Conservation (phyloP, 306 rosid genomes). For the Corylus americana region DNA sequence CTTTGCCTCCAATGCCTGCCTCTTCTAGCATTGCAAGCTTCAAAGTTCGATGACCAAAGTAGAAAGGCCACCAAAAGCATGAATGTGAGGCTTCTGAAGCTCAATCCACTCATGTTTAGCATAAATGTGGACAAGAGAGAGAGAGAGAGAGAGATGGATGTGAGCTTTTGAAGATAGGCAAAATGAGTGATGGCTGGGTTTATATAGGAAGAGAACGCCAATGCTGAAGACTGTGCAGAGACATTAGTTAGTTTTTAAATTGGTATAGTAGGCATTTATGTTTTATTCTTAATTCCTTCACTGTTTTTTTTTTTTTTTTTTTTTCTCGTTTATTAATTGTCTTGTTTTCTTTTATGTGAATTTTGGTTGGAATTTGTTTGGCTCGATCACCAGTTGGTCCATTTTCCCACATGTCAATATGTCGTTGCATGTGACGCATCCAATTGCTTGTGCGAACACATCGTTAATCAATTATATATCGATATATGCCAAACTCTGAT, state of each 20-base stretch:
- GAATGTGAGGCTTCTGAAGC: constrained; percentile 57
- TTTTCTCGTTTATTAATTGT: constrained; percentile 29
- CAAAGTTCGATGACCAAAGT: constrained; percentile 75
- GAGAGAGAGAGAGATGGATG: constrained; percentile 5
- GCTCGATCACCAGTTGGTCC: constrained; percentile 11
- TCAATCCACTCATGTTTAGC: constrained; percentile 60
- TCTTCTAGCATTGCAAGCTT: constrained; percentile 82
- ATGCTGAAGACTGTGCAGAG: constrained; percentile 32
- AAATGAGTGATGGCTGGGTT: constrained; percentile 41
- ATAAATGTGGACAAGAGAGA: constrained; percentile 23
- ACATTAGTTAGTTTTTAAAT: constrained; percentile 29
- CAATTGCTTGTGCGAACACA: constrained; percentile 29
- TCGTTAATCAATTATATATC: constrained; percentile 15
- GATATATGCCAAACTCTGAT: constrained; percentile 18
- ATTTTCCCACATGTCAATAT: constrained; percentile 44
- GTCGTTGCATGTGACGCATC: constrained; percentile 45
- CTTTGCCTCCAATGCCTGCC: constrained; percentile 76
- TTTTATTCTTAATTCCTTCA: constrained; percentile 35
- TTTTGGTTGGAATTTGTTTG: constrained; percentile 48
- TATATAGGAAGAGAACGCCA: constrained; percentile 48
- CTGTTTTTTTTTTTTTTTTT: neutral
- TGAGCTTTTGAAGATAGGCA: constrained; percentile 20
- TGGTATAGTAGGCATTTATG: constrained; percentile 34
- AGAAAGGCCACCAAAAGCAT: constrained; percentile 52
- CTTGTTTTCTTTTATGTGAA: constrained; percentile 49